Evolutionary conservation across 2,329 filamentous ascomycete genomes (phyloP).

Genomic region (Colletotrichum coccodes): DNA sequence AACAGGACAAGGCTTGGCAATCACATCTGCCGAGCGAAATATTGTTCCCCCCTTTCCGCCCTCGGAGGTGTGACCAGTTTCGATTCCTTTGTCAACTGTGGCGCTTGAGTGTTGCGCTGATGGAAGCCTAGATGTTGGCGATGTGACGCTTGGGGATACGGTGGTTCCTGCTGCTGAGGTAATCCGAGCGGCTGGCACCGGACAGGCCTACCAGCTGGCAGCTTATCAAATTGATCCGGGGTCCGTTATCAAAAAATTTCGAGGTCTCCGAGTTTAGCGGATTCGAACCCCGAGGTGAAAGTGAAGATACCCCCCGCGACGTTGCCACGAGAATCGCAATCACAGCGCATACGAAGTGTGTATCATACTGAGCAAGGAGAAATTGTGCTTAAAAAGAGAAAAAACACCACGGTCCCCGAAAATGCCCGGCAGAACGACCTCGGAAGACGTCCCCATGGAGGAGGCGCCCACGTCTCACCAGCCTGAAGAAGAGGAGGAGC

Average conservation of each 20-base stretch:
- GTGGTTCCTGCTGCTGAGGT: not conserved
- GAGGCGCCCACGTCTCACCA: slow-evolving; percentile 47
- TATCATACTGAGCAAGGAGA: not conserved
- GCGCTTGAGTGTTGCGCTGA: not conserved
- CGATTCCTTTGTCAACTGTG: not conserved
- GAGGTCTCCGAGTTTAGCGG: not conserved
- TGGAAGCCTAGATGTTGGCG: not conserved
- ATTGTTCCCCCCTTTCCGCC: not conserved
- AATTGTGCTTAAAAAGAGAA: not conserved
- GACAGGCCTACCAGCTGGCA: not conserved
- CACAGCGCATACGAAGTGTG: no score
- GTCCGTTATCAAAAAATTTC: slow-evolving; percentile 31
- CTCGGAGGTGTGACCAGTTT: not conserved
- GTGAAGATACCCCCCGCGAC: not conserved
- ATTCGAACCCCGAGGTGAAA: not conserved
- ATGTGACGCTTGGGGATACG: not conserved
- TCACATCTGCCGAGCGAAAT: not conserved
- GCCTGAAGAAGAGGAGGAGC: slow-evolving; percentile 43
- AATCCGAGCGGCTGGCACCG: not conserved
- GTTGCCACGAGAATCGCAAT: no score
- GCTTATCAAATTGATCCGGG: slow-evolving; percentile 24
- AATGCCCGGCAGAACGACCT: slow-evolving; percentile 55
- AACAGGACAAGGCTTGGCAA: not conserved
- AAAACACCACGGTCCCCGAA: slow-evolving; percentile 1
- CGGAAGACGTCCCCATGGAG: slow-evolving; percentile 48